Evolutionary conservation across 371 early-diverging fungal genomes (phyloP).

Genomic region (Rhizopus stolonifer): DNA sequence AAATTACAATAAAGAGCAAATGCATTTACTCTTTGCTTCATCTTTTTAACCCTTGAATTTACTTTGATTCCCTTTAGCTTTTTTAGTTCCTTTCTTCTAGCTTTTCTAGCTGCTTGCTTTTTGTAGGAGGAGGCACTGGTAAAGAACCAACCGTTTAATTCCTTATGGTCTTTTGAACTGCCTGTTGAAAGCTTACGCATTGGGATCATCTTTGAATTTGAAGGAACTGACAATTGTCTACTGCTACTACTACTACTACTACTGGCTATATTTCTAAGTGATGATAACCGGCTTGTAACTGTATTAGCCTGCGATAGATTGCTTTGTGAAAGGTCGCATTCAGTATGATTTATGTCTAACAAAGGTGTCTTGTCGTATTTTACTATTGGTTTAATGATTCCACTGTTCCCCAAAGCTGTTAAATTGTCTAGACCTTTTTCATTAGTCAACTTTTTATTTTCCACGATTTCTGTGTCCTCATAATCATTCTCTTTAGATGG

Average conservation of each 20-base stretch:
- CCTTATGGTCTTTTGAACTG: neutral
- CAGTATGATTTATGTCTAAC: conserved; percentile 3
- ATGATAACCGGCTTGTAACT: neutral
- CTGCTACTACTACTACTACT: too few species aligned
- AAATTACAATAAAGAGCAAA: conserved; percentile 3
- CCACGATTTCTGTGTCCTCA: neutral
- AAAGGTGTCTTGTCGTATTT: neutral
- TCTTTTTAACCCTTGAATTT: neutral
- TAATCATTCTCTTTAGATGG: too few species aligned
- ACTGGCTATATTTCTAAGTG: too few species aligned
- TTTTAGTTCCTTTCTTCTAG: conserved; percentile 1
- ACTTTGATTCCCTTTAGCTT: neutral
- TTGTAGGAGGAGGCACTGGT: neutral
- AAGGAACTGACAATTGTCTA: too few species aligned
- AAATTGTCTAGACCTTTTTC: too few species aligned
- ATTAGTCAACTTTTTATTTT: neutral
- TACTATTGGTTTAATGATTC: conserved; percentile 6
- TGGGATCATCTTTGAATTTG: too few species aligned
- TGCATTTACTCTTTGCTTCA: neutral
- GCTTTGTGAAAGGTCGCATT: conserved; percentile 29
- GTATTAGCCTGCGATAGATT: conserved; percentile 6
- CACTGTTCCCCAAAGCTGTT: neutral
- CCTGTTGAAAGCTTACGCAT: too few species aligned
- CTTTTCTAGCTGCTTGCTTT: neutral
- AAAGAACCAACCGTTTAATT: neutral